Conservation (phyloP, 768 basidiomycete genomes). For the Podaxis carcinomalis region DNA sequence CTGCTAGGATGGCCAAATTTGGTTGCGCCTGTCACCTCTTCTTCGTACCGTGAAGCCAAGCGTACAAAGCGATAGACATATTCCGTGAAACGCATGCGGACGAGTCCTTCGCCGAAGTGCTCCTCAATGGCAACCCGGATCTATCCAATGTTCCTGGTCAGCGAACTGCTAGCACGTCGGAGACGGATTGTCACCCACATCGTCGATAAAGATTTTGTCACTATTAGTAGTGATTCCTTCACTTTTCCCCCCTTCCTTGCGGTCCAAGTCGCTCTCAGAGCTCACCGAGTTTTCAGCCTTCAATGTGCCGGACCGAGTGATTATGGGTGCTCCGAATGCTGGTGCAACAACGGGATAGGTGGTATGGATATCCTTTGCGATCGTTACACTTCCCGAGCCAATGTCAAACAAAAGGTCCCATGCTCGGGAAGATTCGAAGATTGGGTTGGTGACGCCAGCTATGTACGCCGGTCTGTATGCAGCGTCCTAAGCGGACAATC, state of each 20-base stretch:
- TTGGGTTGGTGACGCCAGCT: constrained; percentile 96
- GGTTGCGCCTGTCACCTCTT: constrained; percentile 76
- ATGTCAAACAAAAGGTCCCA: constrained; percentile 97
- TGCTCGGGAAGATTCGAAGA: constrained; percentile 79
- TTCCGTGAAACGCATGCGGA: constrained; percentile 86
- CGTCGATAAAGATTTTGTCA: constrained; percentile 90
- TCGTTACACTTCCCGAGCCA: constrained; percentile 78
- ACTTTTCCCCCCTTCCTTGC: constrained; percentile 54
- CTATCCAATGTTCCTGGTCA: constrained; percentile 34
- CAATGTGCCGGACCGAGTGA: constrained; percentile 56
- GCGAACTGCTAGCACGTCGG: background rate
- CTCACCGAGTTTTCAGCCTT: constrained; percentile 60
- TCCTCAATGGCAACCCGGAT: constrained; percentile 83
- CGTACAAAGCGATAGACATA: constrained; percentile 86
- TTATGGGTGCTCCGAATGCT: constrained; percentile 37
- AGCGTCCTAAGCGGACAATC: constrained; percentile 1
- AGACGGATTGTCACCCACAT: constrained; percentile 52
- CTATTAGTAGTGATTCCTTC: constrained; percentile 57
- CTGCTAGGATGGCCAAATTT: constrained; percentile 67
- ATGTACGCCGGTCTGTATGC: constrained; percentile 78
- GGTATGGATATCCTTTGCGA: constrained; percentile 78
- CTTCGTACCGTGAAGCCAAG: constrained; percentile 85
- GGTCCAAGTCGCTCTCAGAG: constrained; percentile 70
- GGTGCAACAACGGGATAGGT: constrained; percentile 46
- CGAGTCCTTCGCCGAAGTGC: constrained; percentile 86